phyloP scores from a whole-genome alignment of 192 early-diverging fungal species.

The Spizellomyces sp. region DNA sequence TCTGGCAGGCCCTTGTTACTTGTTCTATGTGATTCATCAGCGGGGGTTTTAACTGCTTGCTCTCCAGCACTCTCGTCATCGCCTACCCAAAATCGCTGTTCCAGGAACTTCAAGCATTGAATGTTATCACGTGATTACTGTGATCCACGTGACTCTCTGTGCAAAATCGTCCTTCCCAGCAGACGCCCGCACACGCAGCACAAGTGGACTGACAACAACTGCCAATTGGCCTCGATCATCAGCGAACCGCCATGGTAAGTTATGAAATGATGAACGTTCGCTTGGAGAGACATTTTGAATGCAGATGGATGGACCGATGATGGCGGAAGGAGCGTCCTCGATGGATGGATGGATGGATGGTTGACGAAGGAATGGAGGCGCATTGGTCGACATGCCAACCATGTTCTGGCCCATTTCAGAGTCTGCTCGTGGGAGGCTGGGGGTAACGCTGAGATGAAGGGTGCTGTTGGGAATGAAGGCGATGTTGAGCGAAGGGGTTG shows the following conservation, averaged over 20 bases:
- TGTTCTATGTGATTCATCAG: too few species aligned
- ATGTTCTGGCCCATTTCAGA: neutral
- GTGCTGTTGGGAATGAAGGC: neutral
- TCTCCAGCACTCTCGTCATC: too few species aligned
- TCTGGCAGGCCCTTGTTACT: too few species aligned
- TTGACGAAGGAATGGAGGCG: neutral
- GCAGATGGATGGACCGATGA: neutral
- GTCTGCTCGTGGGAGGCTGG: neutral
- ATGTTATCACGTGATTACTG: too few species aligned
- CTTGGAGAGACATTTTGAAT: neutral
- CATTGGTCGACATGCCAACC: neutral
- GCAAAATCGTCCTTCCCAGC: too few species aligned
- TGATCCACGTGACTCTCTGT: too few species aligned
- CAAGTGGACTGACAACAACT: neutral
- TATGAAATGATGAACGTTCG: neutral
- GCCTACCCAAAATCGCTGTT: too few species aligned
- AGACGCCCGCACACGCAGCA: too few species aligned
- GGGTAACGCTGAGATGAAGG: neutral
- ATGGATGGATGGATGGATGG: slow-evolving; percentile 21
- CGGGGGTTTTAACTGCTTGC: too few species aligned
- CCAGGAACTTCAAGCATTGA: too few species aligned
- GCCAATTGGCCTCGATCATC: slow-evolving; percentile 14
- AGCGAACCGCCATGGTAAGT: neutral
- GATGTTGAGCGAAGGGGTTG: neutral
- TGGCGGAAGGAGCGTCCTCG: neutral